Evolutionary conservation across 2,329 filamentous ascomycete species (phyloP).

Genomic region (Neonectria faginata): DNA sequence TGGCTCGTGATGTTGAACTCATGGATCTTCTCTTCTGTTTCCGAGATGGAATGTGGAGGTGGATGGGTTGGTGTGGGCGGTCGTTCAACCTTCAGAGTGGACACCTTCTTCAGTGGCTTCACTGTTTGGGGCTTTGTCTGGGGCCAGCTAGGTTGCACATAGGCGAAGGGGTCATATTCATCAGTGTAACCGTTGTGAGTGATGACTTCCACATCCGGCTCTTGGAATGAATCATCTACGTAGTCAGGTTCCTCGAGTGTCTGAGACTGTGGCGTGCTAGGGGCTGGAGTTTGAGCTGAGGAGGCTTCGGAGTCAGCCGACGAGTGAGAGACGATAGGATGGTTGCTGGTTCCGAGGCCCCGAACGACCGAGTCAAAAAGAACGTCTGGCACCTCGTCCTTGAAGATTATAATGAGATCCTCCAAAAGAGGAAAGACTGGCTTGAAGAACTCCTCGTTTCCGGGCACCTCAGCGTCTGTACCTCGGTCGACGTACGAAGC

Average conservation of each 20-base stretch:
- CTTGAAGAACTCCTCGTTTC: conserved; percentile 47
- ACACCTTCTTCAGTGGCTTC: conserved; percentile 36
- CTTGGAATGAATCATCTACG: conserved; percentile 30
- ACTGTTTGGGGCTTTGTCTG: conserved; percentile 13
- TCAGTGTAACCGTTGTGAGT: conserved; percentile 34
- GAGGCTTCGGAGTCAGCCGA: conserved; percentile 39
- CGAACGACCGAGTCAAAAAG: conserved; percentile 61
- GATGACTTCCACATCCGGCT: conserved; percentile 29
- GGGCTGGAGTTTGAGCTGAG: conserved; percentile 33
- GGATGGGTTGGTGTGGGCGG: conserved; percentile 60
- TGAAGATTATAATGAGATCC: conserved; percentile 68
- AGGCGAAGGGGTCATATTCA: conserved; percentile 63
- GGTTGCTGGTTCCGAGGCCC: conserved; percentile 53
- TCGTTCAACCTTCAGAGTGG: conserved; percentile 46
- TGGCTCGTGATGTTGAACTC: conserved; percentile 56
- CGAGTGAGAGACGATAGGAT: conserved; percentile 44
- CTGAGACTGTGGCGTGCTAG: conserved; percentile 45
- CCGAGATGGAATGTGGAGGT: conserved; percentile 48
- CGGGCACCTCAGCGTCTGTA: conserved; percentile 50
- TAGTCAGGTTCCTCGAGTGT: conserved; percentile 21
- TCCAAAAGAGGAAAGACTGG: conserved; percentile 65
- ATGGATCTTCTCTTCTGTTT: conserved; percentile 56
- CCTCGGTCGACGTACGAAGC: conserved; percentile 55
- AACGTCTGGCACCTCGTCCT: conserved; percentile 55
- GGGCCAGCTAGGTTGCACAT: conserved; percentile 45